Evolutionary conservation across 2,329 filamentous ascomycete species (phyloP).

Genomic region (Keithomyces neogunnii): DNA sequence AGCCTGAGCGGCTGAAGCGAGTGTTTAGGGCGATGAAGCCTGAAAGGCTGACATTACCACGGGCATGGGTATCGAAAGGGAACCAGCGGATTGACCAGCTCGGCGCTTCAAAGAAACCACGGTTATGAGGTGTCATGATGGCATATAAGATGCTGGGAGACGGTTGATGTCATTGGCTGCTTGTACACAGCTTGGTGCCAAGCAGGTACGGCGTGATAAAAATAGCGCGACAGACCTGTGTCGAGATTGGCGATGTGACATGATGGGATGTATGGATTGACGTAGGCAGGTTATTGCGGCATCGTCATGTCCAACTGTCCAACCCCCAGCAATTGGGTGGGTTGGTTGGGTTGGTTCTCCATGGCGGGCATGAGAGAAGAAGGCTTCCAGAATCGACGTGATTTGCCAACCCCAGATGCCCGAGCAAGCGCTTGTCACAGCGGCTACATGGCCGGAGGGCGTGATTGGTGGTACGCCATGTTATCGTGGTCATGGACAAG

Average conservation of each 20-base stretch:
- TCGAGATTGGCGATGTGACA: not conserved
- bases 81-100: not conserved
- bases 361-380: not conserved
- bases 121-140: not conserved
- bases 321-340: not conserved
- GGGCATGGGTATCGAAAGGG: too few relatives aligned
- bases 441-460: not conserved
- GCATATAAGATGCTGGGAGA: not conserved
- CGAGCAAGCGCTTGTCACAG: not conserved
- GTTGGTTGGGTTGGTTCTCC: not conserved
- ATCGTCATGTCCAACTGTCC: not conserved
- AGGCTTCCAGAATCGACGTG: not conserved
- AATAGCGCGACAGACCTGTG: not conserved
- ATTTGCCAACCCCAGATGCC: not conserved
- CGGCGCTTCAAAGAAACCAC: not conserved
- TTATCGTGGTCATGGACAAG: too few relatives aligned
- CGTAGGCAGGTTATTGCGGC: not conserved
- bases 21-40: too few relatives aligned
- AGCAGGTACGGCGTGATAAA: not conserved
- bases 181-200: not conserved
- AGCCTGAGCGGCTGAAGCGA: too few relatives aligned
- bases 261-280: too few relatives aligned
- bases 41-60: too few relatives aligned
- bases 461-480: not conserved
- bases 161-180: not conserved